Base-by-base conservation (phyloP, 108 stramenopile genomes). In the Nannochloropsis gaditana region DNA sequence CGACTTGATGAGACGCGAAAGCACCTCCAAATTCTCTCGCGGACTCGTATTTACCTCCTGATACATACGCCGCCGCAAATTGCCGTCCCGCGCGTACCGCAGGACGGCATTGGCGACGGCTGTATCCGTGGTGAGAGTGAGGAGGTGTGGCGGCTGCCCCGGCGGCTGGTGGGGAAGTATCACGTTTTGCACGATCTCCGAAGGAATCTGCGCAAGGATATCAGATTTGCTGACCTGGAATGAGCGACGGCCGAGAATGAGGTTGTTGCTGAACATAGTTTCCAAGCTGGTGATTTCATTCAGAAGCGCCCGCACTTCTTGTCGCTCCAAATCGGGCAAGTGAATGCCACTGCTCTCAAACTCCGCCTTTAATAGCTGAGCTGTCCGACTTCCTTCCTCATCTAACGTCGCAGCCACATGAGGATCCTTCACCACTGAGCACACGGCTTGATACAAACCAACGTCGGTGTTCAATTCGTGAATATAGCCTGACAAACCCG, bases 281-380 rank as follows among this genome's bases (percentile, higher is more conserved):
- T 86, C 86, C 79, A 86, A 73, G 59, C 73, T 43, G 19, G 82
- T 86, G 43, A 81, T 81, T 41, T 86, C 86, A 82, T 83, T 86
- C 43, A 83, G 86, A 21, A 86, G 82, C 15, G 82, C 50, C 31
- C 82, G 73, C 45, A 96, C 95, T 11, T 94, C 85, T 43, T 91
- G 91, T 42, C 96, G 91, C 83, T 95, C 83, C 42, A 89, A 85
- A 44, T 92, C 92, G 6, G 93, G 84, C 31, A 98, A 87, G 88
- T 96, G 96, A 43, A 96, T 96, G 41, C 96, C 96, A 85, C 96
- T 96, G 21, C 95, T 83, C 92, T 97, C 97, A 87, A 96, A 98
- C 86, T 98, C 97, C 42, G 87, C 85, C 88, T 89, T 89, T 83
- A 89, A 88, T 9, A 89, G 86, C 43, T 21, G 44, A 2, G 83